These are phyloP conservation scores for Misopates orontium DNA, from an alignment of 257 asterid species.

Conservation along the genomic window DNA sequence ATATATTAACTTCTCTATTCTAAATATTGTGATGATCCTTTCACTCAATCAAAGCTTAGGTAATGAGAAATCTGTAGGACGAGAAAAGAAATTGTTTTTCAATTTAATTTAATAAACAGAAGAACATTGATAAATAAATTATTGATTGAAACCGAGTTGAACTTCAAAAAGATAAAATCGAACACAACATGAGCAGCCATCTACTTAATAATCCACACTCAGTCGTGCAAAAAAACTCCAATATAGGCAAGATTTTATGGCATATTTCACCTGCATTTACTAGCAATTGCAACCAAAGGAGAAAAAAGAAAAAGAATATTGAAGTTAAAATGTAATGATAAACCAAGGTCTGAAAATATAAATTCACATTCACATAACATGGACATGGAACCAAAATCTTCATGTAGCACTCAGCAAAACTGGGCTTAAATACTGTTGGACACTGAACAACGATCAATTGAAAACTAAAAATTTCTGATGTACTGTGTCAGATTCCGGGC, in stretches of 20 bases:
- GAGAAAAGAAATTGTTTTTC: not conserved
- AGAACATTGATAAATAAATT: not conserved
- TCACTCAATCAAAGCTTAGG: no score
- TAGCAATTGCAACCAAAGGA: not conserved
- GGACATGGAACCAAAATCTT: constrained; percentile 7
- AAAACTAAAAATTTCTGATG: constrained; percentile 26
- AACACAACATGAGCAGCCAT: no score
- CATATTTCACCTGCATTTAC: not conserved
- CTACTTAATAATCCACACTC: no score
- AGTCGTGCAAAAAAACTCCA: no score
- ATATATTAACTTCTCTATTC: no score
- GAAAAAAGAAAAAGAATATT: no score
- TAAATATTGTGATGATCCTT: no score
- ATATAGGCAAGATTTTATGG: no score
- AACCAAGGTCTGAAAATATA: not conserved
- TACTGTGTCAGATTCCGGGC: no score
- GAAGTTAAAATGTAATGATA: not conserved
- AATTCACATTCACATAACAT: constrained; percentile 21
- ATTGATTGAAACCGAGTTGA: no score
- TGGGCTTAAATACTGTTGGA: constrained; percentile 18
- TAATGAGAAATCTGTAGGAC: not conserved
- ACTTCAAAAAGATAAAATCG: no score
- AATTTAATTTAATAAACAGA: not conserved
- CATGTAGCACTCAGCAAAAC: constrained; percentile 38
- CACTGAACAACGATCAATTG: constrained; percentile 24